These are phyloP conservation scores for Porphyridium purpureum DNA, from an alignment of 23 red algal species.

Conservation along the genomic window DNA sequence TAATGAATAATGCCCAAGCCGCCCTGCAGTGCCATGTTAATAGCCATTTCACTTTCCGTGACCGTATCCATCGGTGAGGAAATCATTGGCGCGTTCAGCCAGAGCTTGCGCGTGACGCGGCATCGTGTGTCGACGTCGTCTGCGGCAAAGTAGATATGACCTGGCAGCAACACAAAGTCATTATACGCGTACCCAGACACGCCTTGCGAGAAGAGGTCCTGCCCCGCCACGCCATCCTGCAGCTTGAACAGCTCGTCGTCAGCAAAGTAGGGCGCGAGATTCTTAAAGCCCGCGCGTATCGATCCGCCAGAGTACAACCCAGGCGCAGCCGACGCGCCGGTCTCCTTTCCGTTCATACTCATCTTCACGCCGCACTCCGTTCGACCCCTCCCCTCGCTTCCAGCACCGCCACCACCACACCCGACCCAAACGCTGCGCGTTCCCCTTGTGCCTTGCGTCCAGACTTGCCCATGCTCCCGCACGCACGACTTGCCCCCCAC, in stretches of 20 bases:
- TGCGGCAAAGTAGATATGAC: slow-evolving; percentile 91
- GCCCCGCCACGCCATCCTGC: slow-evolving; percentile 54
- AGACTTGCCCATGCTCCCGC: too few species aligned
- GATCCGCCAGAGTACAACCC: too few species aligned
- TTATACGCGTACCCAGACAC: slow-evolving; percentile 76
- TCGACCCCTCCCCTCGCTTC: too few species aligned
- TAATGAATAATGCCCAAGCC: slow-evolving; percentile 95
- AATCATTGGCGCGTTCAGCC: slow-evolving; percentile 63
- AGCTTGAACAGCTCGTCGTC: slow-evolving; percentile 59
- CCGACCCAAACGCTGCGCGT: too few species aligned
- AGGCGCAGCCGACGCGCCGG: too few species aligned
- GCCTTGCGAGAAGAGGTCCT: slow-evolving; percentile 57
- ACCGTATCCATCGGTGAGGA: slow-evolving; percentile 99
- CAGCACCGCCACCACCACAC: too few species aligned
- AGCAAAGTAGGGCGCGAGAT: neutral
- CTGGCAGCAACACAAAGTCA: slow-evolving; percentile 91
- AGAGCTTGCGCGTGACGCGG: slow-evolving; percentile 40
- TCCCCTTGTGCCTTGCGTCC: too few species aligned
- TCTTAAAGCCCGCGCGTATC: too few species aligned
- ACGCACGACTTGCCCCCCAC: too few species aligned
- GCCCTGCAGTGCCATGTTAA: slow-evolving; percentile 94
- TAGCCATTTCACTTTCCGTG: slow-evolving; percentile 95
- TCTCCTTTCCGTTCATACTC: too few species aligned
- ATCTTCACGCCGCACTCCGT: too few species aligned
- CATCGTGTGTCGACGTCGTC: slow-evolving; percentile 56